phyloP scores from a whole-genome alignment of 139 green algal genomes.

The Picochlorum sp. region DNA sequence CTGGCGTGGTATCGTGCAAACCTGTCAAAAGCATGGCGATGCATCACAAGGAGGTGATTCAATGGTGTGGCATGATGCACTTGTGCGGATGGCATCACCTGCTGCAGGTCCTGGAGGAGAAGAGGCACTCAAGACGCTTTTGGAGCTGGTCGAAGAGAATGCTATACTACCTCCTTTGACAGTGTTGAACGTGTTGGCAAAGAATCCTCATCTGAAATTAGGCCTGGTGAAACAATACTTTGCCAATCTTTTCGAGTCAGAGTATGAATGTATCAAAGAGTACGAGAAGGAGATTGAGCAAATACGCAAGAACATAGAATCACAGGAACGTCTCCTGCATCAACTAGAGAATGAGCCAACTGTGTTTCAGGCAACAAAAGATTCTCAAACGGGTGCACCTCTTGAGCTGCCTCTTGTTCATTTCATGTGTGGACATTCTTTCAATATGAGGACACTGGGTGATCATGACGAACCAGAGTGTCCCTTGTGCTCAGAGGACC shows the following conservation, averaged over 20 bases:
- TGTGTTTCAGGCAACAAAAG: constrained; percentile 81
- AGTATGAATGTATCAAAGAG: constrained; percentile 38
- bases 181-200: constrained; percentile 74
- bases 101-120: constrained; percentile 8
- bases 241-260: constrained; percentile 39
- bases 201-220: constrained; percentile 63
- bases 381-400: constrained; percentile 54
- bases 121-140: constrained; percentile 38
- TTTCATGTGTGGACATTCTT: constrained; percentile 94
- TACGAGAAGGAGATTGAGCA: constrained; percentile 59
- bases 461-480: constrained; percentile 66
- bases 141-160: constrained; percentile 68
- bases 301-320: constrained; percentile 51
- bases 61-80: constrained; percentile 71
- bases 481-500: constrained; percentile 77
- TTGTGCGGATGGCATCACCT: constrained; percentile 58
- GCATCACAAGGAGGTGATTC: constrained; percentile 60
- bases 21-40: constrained; percentile 65
- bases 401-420: constrained; percentile 92
- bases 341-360: constrained; percentile 39
- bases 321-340: constrained; percentile 4
- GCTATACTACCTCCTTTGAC: constrained; percentile 79
- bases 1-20: constrained; percentile 55
- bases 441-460: constrained; percentile 77
- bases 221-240: constrained; percentile 65